A percentile compares a stretch with the other conserved stretches of the same genome.
phyloP scores from a whole-genome alignment of 169 alveolate species.

The Eimeria praecox region DNA sequence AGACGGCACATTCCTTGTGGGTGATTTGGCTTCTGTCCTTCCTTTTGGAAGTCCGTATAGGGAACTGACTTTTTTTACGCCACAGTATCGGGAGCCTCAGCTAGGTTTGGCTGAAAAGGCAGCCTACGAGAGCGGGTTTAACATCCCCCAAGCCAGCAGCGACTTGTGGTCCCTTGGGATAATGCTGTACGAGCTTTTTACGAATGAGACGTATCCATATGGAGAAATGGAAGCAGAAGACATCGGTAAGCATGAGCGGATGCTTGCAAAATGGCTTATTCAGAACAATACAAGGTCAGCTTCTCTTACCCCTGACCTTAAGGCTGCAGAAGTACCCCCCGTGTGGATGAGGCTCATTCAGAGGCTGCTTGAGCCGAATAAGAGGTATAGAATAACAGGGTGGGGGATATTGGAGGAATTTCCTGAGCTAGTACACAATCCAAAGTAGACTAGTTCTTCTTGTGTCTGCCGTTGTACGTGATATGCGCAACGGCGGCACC shows the following conservation, averaged over 20 bases:
- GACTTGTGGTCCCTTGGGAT: constrained; percentile 60
- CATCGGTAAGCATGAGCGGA: background rate
- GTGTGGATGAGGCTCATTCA: background rate
- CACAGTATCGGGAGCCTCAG: constrained; percentile 28
- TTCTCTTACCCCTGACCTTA: background rate
- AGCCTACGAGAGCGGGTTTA: background rate
- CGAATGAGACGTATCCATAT: background rate
- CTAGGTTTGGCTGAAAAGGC: background rate
- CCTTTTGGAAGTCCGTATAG: constrained; percentile 14
- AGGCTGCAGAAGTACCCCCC: background rate
- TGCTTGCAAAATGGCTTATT: background rate
- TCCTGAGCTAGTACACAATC: background rate
- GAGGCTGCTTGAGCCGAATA: background rate
- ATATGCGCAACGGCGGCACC: background rate
- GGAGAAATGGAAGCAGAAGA: background rate
- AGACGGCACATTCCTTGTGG: constrained; percentile 15
- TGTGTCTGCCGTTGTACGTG: background rate
- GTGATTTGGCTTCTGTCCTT: constrained; percentile 5
- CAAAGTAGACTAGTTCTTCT: background rate
- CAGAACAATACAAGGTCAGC: background rate
- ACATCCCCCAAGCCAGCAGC: background rate
- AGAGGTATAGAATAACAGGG: background rate
- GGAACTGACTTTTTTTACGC: background rate
- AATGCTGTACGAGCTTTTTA: constrained; percentile 26
- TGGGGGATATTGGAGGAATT: constrained; percentile 1